These are phyloP conservation scores for Thermothielavioides terrestris DNA, from an alignment of 495 filamentous ascomycete genomes.

Conservation along the genomic window DNA sequence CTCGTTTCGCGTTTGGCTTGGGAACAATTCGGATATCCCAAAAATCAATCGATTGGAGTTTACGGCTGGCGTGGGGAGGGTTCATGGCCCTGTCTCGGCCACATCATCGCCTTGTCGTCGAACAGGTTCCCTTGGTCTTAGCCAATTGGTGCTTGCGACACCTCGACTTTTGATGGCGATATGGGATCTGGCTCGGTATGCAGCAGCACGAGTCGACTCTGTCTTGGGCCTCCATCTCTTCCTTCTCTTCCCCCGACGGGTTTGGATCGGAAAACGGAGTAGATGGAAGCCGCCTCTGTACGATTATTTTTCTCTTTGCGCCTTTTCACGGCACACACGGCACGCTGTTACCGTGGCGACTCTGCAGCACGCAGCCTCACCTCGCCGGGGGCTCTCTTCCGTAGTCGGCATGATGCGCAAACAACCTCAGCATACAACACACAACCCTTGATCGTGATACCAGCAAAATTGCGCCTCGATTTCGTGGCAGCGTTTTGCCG, in stretches of 20 bases:
- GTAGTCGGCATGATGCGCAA: conserved; percentile 29
- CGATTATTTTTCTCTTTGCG: conserved; percentile 26
- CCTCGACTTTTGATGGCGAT: conserved; percentile 23
- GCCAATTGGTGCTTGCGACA: conserved; percentile 27
- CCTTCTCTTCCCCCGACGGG: conserved; percentile 14
- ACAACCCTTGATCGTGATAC: conserved; percentile 20
- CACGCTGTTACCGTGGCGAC: conserved; percentile 29
- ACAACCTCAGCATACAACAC: conserved; percentile 21
- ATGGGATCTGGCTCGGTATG: conserved; percentile 24
- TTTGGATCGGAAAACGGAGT: conserved; percentile 27
- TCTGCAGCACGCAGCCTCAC: conserved; percentile 16
- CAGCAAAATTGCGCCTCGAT: conserved; percentile 6
- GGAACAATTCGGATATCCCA: conserved; percentile 33
- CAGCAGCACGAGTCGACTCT: conserved; percentile 29
- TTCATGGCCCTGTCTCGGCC: conserved; percentile 27
- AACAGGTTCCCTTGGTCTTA: conserved; percentile 21
- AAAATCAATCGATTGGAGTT: conserved; percentile 34
- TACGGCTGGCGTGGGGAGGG: conserved; percentile 27
- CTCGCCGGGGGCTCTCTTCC: conserved; percentile 23
- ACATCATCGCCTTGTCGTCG: conserved; percentile 20
- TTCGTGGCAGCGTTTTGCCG: conserved; percentile 1
- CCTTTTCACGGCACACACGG: conserved; percentile 23
- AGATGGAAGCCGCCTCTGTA: conserved; percentile 29
- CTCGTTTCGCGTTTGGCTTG: conserved; percentile 25
- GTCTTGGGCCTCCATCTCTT: conserved; percentile 16